Evolutionary conservation across 352 stramenopile species (phyloP).

Genomic region (Pythium pyrilobum): DNA sequence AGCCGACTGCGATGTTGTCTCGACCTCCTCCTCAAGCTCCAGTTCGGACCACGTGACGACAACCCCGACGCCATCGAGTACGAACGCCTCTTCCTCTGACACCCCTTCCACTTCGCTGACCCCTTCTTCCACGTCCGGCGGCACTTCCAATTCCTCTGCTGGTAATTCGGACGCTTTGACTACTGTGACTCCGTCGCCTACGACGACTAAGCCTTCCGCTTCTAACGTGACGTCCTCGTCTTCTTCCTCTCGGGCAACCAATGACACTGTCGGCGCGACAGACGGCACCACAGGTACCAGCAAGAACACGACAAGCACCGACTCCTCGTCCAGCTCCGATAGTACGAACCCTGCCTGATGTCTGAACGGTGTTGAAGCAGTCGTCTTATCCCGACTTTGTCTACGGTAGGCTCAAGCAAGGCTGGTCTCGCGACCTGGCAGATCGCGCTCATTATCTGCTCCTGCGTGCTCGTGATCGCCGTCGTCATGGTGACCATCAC

Average conservation of each 20-base stretch:
- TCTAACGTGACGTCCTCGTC: constrained; percentile 3
- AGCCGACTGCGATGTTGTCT: constrained; percentile 4
- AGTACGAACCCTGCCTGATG: not conserved
- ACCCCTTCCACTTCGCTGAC: constrained; percentile 8
- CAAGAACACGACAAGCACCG: not conserved
- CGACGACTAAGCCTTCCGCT: not conserved
- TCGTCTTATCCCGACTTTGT: not conserved
- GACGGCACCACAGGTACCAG: constrained; percentile 8
- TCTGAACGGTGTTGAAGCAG: not conserved
- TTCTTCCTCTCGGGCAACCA: not conserved
- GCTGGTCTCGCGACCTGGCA: constrained; percentile 20
- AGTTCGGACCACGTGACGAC: not conserved
- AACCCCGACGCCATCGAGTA: constrained; percentile 10
- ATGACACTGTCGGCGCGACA: not conserved
- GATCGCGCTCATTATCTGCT: constrained; percentile 26
- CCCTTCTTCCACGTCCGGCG: constrained; percentile 9
- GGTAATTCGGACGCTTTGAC: constrained; percentile 14
- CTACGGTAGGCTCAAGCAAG: not conserved
- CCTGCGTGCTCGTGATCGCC: constrained; percentile 13
- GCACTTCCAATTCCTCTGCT: constrained; percentile 10
- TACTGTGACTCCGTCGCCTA: constrained; percentile 1
- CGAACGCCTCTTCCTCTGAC: constrained; percentile 2
- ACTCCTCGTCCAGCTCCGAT: not conserved
- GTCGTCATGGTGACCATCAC: constrained; percentile 20
- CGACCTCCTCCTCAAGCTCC: not conserved